Base-by-base conservation (phyloP, 2,329 filamentous ascomycete species). In the Basipetospora chlamydospora region DNA sequence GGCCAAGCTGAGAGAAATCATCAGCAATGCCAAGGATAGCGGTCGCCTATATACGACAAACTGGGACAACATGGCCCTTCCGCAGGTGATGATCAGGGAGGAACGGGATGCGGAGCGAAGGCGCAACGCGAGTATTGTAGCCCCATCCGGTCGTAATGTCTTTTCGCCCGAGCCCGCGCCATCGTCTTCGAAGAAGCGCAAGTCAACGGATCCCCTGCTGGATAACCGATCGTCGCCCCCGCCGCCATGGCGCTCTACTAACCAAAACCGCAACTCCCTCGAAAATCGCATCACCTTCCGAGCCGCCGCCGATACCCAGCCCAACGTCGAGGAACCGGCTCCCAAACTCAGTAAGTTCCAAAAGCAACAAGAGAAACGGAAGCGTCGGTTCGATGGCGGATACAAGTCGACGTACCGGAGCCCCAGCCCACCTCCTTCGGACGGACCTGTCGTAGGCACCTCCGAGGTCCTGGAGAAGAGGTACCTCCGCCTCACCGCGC, bases 401-500 rank as follows among this genome's bases (percentile, higher is more conserved):
- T 77, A 74, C 51, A 70, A 69, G 47, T 64, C 66, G 9, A 57
- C 64, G 11, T 66, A 69, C 45, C 60, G 63, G 43, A 70, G 70
- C 21, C 67, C 70, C 10, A 73, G 66, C 35, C 72, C 73, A 16
- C 64, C 67, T 46, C 64, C 66, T 48, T 56, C 65, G 38, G 59
- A 67, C 38, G 77, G 75, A 25, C 90, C 90, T 8, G 78, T 96
- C 23, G 72, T 95, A 41, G 90, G 90, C 46, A 84, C 81, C 31
- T 88, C 80, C 55, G 73, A 86, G 57, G 70, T 67, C 17, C 65
- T 96, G 47, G 88, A 96, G 60, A 98, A 98, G 67, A 79, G 75
- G 52, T 98, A 95, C 54, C 81, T 96, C 52, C 86, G 90, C 43
- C 70, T 98, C 54, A 98, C 88, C 13, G 77, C 87, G 22, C 79